Base-by-base conservation (phyloP, 306 rosid species). In the Vicia villosa region DNA sequence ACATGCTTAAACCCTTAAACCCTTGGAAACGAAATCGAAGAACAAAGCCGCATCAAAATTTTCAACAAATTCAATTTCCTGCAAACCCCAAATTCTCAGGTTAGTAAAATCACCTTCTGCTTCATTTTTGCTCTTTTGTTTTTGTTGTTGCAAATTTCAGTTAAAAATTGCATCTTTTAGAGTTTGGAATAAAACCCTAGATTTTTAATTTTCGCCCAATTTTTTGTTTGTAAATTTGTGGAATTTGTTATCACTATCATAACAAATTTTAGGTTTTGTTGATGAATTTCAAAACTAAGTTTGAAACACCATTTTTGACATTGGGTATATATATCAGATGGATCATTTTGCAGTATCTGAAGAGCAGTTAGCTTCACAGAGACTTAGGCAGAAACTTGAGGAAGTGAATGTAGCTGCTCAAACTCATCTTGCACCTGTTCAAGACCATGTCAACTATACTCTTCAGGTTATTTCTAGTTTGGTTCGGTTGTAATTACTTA, bases 361-460 rank as follows among this genome's bases (percentile, higher is more conserved):
- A 66, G 96, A 90, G 79, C 97, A 84, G 72, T 24, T 86, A 12
- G 94, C 87, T 69, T 70, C 91, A 0, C 94, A 88, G 76, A 86
- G 87, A 70, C 49, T 90, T 63, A 79, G 75, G 74, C 98, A 86
- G 38, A 90, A 84, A 79, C 90, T 93, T 8, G 80, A 88, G 22
- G 88, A 90, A 46, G 96, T 90, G 24, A 90, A 90, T 68, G 60
- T 52, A 45, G 98, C 98, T 21, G 98, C 98, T 37, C 93, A 90
- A 47, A 63, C 77, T 8, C 52, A 81, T 54, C 96, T 93, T 26
- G 67, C 88, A 71, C 97, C 96, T 30, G 17, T 93, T 52, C 98
- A 93, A 70, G 98, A 93, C 82, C 85, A 85, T 75, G 98, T 93
- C 86, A 93, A 93, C 80, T 93, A 82, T 75, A 88, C 91, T 16